phyloP scores from a whole-genome alignment of 192 early-diverging fungal genomes.

The Entomortierella parvispora region DNA sequence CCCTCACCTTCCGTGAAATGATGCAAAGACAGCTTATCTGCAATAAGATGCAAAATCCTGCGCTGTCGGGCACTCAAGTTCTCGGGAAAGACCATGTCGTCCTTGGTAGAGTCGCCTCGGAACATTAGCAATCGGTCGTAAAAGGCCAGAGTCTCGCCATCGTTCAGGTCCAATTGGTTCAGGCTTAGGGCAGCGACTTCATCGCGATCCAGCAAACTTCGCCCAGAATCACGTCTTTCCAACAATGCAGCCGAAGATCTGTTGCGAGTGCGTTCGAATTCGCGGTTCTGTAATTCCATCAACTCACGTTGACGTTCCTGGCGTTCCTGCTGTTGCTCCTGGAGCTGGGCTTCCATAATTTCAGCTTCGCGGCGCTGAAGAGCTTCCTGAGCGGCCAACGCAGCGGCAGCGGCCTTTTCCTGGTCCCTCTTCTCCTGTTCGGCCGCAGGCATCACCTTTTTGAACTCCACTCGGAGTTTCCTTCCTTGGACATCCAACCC shows the following conservation, averaged over 20 bases:
- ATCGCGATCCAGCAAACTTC: constrained; percentile 38
- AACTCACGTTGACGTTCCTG: constrained; percentile 44
- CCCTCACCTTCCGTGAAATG: constrained; percentile 62
- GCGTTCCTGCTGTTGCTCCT: constrained; percentile 38
- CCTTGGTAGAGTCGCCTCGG: constrained; percentile 71
- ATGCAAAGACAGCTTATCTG: constrained; percentile 72
- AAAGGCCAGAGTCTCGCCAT: constrained; percentile 73
- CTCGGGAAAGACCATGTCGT: constrained; percentile 74
- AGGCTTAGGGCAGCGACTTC: constrained; percentile 10
- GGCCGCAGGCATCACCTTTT: constrained; percentile 74
- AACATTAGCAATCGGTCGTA: constrained; percentile 80
- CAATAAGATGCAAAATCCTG: constrained; percentile 72
- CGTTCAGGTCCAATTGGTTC: constrained; percentile 72
- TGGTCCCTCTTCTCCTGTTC: constrained; percentile 66
- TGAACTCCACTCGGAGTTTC: constrained; percentile 84
- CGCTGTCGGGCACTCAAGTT: constrained; percentile 68
- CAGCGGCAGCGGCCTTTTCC: constrained; percentile 56
- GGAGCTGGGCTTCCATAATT: constrained; percentile 39
- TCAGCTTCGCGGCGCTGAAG: constrained; percentile 58
- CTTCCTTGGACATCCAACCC: constrained; percentile 77
- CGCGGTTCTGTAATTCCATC: constrained; percentile 39
- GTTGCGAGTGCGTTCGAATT: constrained; percentile 33
- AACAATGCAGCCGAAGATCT: constrained; percentile 35
- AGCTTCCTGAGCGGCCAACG: constrained; percentile 33
- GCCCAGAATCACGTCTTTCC: constrained; percentile 48